These are phyloP conservation scores for Geotrichum citri-aurantii DNA, from an alignment of 1,139 yeast species.

Conservation along the genomic window DNA sequence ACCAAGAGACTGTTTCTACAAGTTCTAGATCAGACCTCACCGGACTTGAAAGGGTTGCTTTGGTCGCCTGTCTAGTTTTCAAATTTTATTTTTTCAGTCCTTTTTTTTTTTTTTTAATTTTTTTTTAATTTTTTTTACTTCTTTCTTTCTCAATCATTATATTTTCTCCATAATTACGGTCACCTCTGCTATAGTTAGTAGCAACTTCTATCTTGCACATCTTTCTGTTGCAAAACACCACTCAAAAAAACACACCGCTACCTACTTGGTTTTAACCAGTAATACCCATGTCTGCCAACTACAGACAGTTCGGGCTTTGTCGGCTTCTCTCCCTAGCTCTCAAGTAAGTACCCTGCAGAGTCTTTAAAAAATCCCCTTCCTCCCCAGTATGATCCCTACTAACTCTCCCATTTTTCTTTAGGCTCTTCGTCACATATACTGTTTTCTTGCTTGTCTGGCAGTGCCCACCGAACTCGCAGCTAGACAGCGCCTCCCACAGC, in stretches of 20 bases:
- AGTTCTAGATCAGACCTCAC: background rate
- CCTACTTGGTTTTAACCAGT: background rate
- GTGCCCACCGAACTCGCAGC: slow-evolving; percentile 1
- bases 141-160: too few relatives aligned
- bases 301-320: background rate
- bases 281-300: background rate
- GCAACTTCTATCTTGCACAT: background rate
- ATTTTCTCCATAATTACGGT: background rate
- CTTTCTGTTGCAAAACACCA: background rate
- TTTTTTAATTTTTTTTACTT: background rate
- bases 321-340: background rate
- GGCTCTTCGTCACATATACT: slow-evolving; percentile 38
- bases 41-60: background rate
- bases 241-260: background rate
- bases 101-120: too few relatives aligned
- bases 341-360: background rate
- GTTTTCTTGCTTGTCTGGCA: slow-evolving; percentile 2
- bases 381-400: background rate
- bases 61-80: background rate
- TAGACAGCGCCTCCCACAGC: background rate
- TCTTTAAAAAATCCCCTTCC: background rate
- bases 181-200: background rate
- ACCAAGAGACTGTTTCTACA: background rate
- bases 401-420: slow-evolving; percentile 30
- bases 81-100: background rate